Base-by-base conservation (phyloP, 208 protist species). In the Acanthamoeba culbertsoni region DNA sequence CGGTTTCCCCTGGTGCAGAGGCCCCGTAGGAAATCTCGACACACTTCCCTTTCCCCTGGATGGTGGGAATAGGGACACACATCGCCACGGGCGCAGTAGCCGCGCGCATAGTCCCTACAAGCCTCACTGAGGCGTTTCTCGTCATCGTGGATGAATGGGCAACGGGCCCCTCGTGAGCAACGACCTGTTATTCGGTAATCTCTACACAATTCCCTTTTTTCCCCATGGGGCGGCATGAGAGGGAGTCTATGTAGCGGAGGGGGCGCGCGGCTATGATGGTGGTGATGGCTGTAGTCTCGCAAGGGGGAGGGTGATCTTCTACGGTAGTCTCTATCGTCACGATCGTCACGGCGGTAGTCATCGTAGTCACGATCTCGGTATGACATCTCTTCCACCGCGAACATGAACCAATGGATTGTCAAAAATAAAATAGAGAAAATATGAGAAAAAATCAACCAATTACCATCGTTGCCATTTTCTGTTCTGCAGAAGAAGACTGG, bases 71-170 rank as follows among this genome's bases (percentile, higher is more conserved):
- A 90, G 82, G 53, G 82, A 28, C 48, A 59, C 16, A 59, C 31
- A 62, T 90, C 82, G 45, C 82, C 55, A n/a, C 53, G 82, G n/a
- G 35, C 45, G 82, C 45, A 45, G 82, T 68, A 68, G 51, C 82
- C 82, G 8, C 82, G 53, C 7, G 45, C 1, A 10, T n/a, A 84
- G 0, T n/a, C 1, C 28, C 62, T 28, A n/a, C n/a, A 14, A 8
- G 62, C 62, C 62, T 1, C 31, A 4, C 62, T 0, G 28, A 18
- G 3, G 35, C 31, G 5, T 20, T 73, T 37, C 7, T 73, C 63
- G 35, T 45, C 23, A 20, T 31, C 63, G 35, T 73, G 63, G n/a
- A 73, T 73, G 63, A 45, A 73, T 12, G 43, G 7, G 63, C 63
- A 73, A 37, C 63, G 63, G 12, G 63, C 37, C n/a, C 63, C 63